Base-by-base conservation (phyloP, 2,329 filamentous ascomycete species). In the Colletotrichum caudatum region DNA sequence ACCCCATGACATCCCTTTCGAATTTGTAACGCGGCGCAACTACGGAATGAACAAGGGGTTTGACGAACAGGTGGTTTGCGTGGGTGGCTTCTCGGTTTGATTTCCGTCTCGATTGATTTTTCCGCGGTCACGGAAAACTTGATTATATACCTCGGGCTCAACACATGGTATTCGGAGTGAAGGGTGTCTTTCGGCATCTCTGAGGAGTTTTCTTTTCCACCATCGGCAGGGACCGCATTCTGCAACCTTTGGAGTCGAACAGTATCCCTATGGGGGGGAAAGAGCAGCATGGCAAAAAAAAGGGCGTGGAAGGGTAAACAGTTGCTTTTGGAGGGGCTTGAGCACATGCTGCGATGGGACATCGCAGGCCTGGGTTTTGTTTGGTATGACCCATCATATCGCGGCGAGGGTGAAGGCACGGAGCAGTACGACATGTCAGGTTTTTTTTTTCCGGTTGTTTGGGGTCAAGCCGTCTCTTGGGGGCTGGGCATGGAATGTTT, bases 131-230 rank as follows among this genome's bases (percentile, higher is more conserved):
- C 61, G 71, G 64, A 71, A 67, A 71, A 71, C 64, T 54, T 61
- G 73, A 71, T 65, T 65, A 73, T 73, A 74, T 74, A 74, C 71
- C 71, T 73, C 39, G 67, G 66, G 57, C 63, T 68, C 71, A 58
- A 69, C 54, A 68, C 64, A 48, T 48, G 73, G 67, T 65, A 69
- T 50, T 66, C 56, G 73, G 71, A 71, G 73, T 73, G 67, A 71
- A 71, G 59, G 72, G 71, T 73, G 67, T 71, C 64, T 50, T 65
- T 66, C 33, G 71, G 66, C 73, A 74, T 71, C 64, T 69, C 59
- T 61, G 62, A 56, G 73, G 73, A 74, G 73, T 74, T 74, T 72
- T 57, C 37, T 68, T 71, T 66, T 58, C 59, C 64, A 66, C 53
- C 66, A 70, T 66, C 51, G 62, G 69, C 67, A 53, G 61, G 71